Evolutionary conservation across 2,329 filamentous ascomycete species (phyloP).

Genomic region (Aspergillus clavatus): DNA sequence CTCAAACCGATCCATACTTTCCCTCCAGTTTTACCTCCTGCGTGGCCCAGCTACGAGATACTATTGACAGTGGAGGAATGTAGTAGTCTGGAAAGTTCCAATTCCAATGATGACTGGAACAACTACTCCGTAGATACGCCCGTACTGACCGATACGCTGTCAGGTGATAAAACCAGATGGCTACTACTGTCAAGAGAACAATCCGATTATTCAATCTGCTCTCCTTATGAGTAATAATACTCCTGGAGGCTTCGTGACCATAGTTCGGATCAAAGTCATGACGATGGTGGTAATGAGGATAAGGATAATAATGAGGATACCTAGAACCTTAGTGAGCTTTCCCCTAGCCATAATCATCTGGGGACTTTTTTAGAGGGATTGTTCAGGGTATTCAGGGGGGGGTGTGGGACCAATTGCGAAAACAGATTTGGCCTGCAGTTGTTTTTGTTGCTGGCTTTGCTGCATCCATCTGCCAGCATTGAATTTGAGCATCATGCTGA

Average conservation of each 20-base stretch:
- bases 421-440: not conserved
- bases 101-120: conserved; percentile 7
- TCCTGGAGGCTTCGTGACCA: too few relatives aligned
- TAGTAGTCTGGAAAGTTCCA: conserved; percentile 25
- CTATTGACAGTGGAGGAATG: conserved; percentile 20
- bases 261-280: too few relatives aligned
- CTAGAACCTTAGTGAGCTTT: not conserved
- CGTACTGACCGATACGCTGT: not conserved
- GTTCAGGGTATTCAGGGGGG: too few relatives aligned
- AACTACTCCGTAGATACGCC: not conserved
- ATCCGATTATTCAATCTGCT: not conserved
- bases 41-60: too few relatives aligned
- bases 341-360: not conserved
- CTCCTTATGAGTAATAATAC: not conserved
- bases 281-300: not conserved
- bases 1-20: too few relatives aligned
- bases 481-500: too few relatives aligned
- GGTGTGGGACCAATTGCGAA: not conserved
- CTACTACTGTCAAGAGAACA: too few relatives aligned
- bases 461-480: not conserved
- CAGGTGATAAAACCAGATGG: not conserved
- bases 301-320: not conserved
- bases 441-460: not conserved
- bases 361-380: not conserved
- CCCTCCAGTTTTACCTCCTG: too few relatives aligned